Evolutionary conservation across 1,139 yeast genomes (phyloP), one percentile per base, ranked within the genome.

Genomic region (Yamadazyma aaseri): DNA sequence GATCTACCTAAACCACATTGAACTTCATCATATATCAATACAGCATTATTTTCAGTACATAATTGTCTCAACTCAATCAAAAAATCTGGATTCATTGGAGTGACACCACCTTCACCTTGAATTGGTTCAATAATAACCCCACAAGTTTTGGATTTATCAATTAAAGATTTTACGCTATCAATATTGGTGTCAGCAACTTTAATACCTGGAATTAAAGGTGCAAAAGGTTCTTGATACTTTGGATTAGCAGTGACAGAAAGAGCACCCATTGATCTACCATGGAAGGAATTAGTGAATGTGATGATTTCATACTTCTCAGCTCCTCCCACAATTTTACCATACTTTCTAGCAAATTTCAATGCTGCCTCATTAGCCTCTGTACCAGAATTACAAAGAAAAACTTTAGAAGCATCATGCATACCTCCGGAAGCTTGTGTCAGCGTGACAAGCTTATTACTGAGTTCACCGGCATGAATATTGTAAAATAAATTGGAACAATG

Each of bases 321-420:
- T 37, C 61, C 58, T 38, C 61, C 58, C 27, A 71, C 58, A 4
- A 65, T 47, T 46, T 79, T 80, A 37, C 95, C 96, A 51, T 77
- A 74, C 56, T 87, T 90, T 55, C 97, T 78, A 12, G 97, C 97
- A 65, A 92, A 92, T 58, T 92, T 92, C 50, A 92, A 64, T 1
- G 98, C 98, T 2, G 97, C 98, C 58, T 92, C 98, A 53, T 90
- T 92, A 36, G 98, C 97, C 60, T 92, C 98, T 6, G 97, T 82
- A 31, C 98, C 98, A 0, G 96, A 84, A 55, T 90, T 92, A 54
- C 94, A 82, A 40, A 92, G 65, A 51, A 92, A 92, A n/a, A 89
- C 96, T 40, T 82, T 70, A 20, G 85, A 68, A 2, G 96, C 96
- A 48, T 80, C 73, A 33, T 68, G 59, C 87, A 87, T 86, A 12